Base-by-base conservation (phyloP, 176 grass and related monocot genomes). In the Cenchrus americanus region DNA sequence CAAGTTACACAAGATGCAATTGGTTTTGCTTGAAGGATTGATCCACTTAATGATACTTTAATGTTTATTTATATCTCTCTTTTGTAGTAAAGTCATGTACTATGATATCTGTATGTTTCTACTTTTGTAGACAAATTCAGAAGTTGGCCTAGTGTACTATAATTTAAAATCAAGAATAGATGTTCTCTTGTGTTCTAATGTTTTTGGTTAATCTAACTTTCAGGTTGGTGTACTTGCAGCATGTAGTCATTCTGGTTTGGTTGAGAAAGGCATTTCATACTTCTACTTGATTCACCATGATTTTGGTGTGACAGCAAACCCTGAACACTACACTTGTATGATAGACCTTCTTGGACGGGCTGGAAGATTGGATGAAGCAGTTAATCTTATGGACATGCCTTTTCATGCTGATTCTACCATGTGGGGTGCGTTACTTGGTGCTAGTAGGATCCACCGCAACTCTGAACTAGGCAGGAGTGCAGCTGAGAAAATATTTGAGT, bases 311-410 rank as follows among this genome's bases (percentile, higher is more conserved):
- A 81, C 85, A 75, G 85, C 93, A 75, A 96, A 89, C 78, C 84
- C 96, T 32, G 89, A 92, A 81, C 93, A 96, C 55, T 96, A 96
- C 77, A 96, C 96, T 79, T 98, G 96, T 82, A 86, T 98, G 89
- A 95, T 98, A 80, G 96, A 96, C 59, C 85, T 98, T 68, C 93
- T 98, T 46, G 93, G 96, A 30, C 87, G 93, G 14, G 93, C 96
- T 41, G 96, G 93, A 53, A 80, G 87, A n/a, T 82, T 98, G 83
- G 88, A 85, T 80, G 91, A 98, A 79, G 96, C 93, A 53, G 87
- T 81, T 69, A 79, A 77, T 84, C 96, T 98, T 81, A 82, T 94
- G 86, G 83, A 92, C 37, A 93, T 96, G 89, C 89, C 89, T 43
- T 99, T 96, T 82, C 89, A 96, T 57, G 89, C 91, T 55, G 93